Evolutionary conservation across 1,139 yeast species (phyloP).

Genomic region (Debaryomyces fabryi): DNA sequence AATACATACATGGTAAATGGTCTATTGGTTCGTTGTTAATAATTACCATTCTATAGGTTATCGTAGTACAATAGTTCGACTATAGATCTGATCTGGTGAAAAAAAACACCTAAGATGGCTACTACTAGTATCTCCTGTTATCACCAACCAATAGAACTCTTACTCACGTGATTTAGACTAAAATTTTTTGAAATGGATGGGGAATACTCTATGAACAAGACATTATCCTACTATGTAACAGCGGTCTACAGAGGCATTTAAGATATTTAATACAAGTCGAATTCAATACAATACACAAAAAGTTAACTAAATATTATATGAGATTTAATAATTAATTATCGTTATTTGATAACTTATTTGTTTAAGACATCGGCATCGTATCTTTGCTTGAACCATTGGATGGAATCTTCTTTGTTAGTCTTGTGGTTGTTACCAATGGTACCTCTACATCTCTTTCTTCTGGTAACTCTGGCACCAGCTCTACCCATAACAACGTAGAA

Average conservation of each 20-base stretch:
- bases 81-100: neutral
- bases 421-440: constrained; percentile 91
- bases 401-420: constrained; percentile 91
- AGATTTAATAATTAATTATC: constrained; percentile 2
- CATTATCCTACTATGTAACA: neutral
- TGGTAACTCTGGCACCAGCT: constrained; percentile 98
- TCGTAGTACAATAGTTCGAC: neutral
- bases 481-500: constrained; percentile 99
- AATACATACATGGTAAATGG: constrained; percentile 33
- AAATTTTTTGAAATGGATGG: neutral
- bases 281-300: constrained; percentile 12
- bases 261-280: constrained; percentile 10
- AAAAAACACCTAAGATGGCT: neutral
- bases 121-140: neutral
- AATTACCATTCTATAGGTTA: constrained; percentile 24
- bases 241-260: neutral
- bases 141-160: neutral
- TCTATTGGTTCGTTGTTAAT: constrained; percentile 34
- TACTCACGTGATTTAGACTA: neutral
- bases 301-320: constrained; percentile 10
- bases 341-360: constrained; percentile 51
- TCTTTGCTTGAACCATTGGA: constrained; percentile 99
- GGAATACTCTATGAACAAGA: neutral
- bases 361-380: constrained; percentile 97
- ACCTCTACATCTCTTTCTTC: constrained; percentile 97